Conservation (phyloP, 73 alveolate genomes). For the Paraurostyla sp. region DNA sequence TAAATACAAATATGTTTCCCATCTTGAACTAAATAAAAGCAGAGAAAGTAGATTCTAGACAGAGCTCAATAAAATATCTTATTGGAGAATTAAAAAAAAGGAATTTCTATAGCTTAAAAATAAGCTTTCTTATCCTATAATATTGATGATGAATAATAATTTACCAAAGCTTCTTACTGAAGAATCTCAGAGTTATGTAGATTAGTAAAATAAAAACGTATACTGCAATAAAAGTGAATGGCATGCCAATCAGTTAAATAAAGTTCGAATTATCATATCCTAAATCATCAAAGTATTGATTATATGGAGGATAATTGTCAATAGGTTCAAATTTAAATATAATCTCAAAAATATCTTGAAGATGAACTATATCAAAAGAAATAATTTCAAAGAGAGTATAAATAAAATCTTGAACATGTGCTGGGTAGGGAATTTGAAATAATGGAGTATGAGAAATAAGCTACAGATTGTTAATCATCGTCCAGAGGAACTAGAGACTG, state of each 20-base stretch:
- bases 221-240: neutral
- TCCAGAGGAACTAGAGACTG: neutral
- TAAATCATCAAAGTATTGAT: neutral
- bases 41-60: neutral
- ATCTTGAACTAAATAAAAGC: neutral
- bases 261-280: constrained; percentile 35
- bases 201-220: neutral
- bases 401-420: neutral
- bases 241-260: constrained; percentile 32
- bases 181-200: too few species aligned
- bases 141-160: too few species aligned
- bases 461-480: neutral
- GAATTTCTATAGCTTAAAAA: neutral
- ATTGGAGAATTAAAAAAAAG: neutral
- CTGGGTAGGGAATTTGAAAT: neutral
- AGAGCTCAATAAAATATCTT: constrained; percentile 18
- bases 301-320: neutral
- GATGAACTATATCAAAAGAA: constrained; percentile 3
- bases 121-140: neutral
- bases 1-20: neutral
- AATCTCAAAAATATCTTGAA: neutral
- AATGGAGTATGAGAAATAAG: constrained; percentile 27
- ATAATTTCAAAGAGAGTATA: neutral
- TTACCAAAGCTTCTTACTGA: too few species aligned
- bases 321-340: neutral